Evolutionary conservation across 2,329 filamentous ascomycete genomes (phyloP), one percentile per base, ranked within the genome.

Genomic region (Stagonosporopsis chrysanthemi): DNA sequence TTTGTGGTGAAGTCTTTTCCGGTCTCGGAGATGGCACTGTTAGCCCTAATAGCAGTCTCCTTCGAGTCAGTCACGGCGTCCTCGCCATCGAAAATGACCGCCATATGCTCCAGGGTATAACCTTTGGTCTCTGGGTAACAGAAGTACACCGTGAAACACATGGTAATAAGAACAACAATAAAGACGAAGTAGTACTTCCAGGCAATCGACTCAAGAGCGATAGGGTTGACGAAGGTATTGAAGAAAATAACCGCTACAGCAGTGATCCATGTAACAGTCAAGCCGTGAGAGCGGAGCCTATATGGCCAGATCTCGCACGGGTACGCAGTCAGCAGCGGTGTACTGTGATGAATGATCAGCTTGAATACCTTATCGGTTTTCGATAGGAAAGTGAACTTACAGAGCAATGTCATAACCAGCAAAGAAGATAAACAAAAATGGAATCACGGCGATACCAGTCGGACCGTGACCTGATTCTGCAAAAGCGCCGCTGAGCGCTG

Each of bases 401-500:
- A 66, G 77, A 28, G 76, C 77, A 33, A 79, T 71, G 61, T 62
- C 56, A 31, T 62, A 62, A 12, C 49, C 52, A 28, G 44, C 56
- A n/a, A 60, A 64, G 55, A 62, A 64, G 12, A 64, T 22, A 28
- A 64, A 64, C 7, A 62, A 38, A 35, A 64, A 62, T 2, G 61
- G 49, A 9, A 64, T 57, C 3, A 62, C 61, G 17, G 59, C 56
- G 7, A 40, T 41, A 12, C 58, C 58, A 28, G 49, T 49, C 2
- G 46, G 7, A 29, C 44, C 17, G 12, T 19, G 46, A 15, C 43
- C 39, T 8, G 40, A 41, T 26, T 56, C 52, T 19, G 56, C 60
- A 38, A 61, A 64, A 3, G 46, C 12, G 71, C 79, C 4, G 75
- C 76, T 39, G 76, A 73, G 15, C 75, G 75, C 52, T 0, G 78